Evolutionary conservation across 495 filamentous ascomycete genomes (phyloP).

Genomic region (Penicillium robsamsonii): DNA sequence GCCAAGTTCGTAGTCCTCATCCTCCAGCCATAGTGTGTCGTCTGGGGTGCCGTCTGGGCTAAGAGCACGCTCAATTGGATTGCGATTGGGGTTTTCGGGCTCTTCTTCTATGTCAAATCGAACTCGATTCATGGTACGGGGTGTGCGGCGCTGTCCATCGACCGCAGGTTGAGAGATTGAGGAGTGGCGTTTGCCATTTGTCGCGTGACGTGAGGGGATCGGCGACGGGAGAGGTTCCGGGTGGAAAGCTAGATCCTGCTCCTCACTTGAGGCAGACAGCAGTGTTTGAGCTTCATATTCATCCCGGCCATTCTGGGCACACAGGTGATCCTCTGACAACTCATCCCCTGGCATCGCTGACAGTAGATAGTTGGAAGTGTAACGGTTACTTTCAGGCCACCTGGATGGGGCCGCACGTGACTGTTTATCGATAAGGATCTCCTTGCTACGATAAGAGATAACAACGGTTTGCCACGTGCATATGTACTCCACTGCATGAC

Average conservation of each 20-base stretch:
- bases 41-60: slow-evolving; percentile 48
- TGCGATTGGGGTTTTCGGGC: slow-evolving; percentile 30
- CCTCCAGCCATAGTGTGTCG: slow-evolving; percentile 51
- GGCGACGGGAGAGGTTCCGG: slow-evolving; percentile 20
- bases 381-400: slow-evolving; percentile 7
- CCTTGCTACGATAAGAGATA: slow-evolving; percentile 6
- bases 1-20: slow-evolving; percentile 53
- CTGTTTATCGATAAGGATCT: not conserved
- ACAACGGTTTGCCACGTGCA: not conserved
- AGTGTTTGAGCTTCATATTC: slow-evolving; percentile 32
- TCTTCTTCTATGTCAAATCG: slow-evolving; percentile 73
- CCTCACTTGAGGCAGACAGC: slow-evolving; percentile 27
- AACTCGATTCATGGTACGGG: slow-evolving; percentile 81
- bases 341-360: slow-evolving; percentile 49
- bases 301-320: slow-evolving; percentile 29
- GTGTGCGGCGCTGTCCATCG: slow-evolving; percentile 55
- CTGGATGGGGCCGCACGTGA: slow-evolving; percentile 11
- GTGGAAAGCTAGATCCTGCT: slow-evolving; percentile 30
- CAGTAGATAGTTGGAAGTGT: slow-evolving; percentile 13
- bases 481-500: not conserved
- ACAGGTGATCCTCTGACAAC: slow-evolving; percentile 27
- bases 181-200: slow-evolving; percentile 37
- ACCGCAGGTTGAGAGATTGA: slow-evolving; percentile 42
- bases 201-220: slow-evolving; percentile 14
- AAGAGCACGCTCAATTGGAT: slow-evolving; percentile 36